Percentiles rank a stretch among this genome's conserved stretches.
Conservation (phyloP, 495 filamentous ascomycete genomes). For the Lindgomyces ingoldianus region DNA sequence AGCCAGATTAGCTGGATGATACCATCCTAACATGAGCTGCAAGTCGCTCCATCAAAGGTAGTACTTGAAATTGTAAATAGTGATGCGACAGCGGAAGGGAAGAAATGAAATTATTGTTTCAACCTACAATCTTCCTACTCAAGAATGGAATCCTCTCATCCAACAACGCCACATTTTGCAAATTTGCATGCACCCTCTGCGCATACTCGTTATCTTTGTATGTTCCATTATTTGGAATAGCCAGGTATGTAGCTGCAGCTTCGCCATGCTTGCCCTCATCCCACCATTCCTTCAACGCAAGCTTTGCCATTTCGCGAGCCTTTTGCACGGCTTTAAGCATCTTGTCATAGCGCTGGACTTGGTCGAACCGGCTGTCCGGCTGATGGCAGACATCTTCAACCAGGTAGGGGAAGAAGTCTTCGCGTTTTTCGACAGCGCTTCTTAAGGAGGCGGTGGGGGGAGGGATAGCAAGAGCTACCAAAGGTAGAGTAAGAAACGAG, state of each 20-base stretch:
- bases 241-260: conserved; percentile 7
- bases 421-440: no score
- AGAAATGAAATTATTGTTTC: no score
- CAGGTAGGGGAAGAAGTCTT: not conserved
- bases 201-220: conserved; percentile 9
- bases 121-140: conserved; percentile 1
- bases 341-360: conserved; percentile 6
- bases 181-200: conserved; percentile 3
- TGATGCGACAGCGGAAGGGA: not conserved
- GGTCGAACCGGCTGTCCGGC: no score
- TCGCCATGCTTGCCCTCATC: conserved; percentile 17
- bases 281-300: conserved; percentile 14
- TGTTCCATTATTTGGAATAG: not conserved
- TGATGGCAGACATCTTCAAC: not conserved
- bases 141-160: not conserved
- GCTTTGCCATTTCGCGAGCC: not conserved
- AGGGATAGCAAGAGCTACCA: no score
- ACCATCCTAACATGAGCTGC: no score
- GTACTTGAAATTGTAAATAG: not conserved
- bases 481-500: no score
- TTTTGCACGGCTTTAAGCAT: not conserved
- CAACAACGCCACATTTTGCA: not conserved
- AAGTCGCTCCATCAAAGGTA: no score
- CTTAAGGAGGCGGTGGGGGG: no score
- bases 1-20: no score